A percentile compares a stretch with the other conserved stretches of the same genome.
These are phyloP conservation scores for Cladorrhinum sp. DNA, from an alignment of 2,329 filamentous ascomycete genomes.

Conservation along the genomic window DNA sequence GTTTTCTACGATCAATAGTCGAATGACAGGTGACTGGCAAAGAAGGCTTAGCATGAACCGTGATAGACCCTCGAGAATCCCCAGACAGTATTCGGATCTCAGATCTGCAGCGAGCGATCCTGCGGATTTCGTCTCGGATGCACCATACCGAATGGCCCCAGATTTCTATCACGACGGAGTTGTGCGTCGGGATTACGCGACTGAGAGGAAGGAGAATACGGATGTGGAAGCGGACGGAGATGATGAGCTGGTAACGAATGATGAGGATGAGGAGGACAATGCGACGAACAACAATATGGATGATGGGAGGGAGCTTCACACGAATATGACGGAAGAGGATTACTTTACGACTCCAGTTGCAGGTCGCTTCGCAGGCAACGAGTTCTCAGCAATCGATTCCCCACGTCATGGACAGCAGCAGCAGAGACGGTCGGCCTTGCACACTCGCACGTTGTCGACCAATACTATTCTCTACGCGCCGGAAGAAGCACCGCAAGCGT, in stretches of 20 bases:
- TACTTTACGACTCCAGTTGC: conserved; percentile 55
- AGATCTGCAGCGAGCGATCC: conserved; percentile 63
- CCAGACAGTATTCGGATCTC: conserved; percentile 51
- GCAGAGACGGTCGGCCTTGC: conserved; percentile 42
- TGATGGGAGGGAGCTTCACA: conserved; percentile 29
- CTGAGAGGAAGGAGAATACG: conserved; percentile 59
- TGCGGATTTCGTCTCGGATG: conserved; percentile 56
- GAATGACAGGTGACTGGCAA: conserved; percentile 44
- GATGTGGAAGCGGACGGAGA: conserved; percentile 86
- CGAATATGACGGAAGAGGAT: conserved; percentile 39
- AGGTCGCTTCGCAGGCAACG: conserved; percentile 37
- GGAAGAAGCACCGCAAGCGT: conserved; percentile 39
- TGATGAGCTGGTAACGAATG: conserved; percentile 82
- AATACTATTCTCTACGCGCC: conserved; percentile 86
- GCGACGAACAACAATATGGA: conserved; percentile 41
- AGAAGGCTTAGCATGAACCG: conserved; percentile 52
- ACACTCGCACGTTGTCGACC: conserved; percentile 72
- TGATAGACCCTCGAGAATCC: conserved; percentile 46
- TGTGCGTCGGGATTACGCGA: conserved; percentile 41
- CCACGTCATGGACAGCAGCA: conserved; percentile 28
- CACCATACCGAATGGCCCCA: conserved; percentile 31
- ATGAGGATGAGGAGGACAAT: conserved; percentile 61
- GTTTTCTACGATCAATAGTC: conserved; percentile 49
- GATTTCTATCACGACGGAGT: conserved; percentile 30
- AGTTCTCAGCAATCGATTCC: conserved; percentile 33